Evolutionary conservation across 1,139 yeast genomes (phyloP).

Genomic region (Debaryomyces sp.): DNA sequence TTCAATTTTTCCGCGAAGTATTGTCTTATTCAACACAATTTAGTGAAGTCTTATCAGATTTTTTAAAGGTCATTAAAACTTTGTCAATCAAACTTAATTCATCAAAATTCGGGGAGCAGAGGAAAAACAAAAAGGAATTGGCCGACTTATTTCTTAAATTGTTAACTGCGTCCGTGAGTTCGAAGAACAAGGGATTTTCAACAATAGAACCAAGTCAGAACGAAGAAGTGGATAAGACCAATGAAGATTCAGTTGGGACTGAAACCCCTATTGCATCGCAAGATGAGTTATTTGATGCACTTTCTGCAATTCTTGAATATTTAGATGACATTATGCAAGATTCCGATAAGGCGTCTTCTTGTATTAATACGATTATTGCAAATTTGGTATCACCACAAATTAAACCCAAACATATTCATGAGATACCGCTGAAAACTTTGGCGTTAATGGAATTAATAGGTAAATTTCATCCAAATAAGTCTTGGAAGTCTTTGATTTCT

Average conservation of each 20-base stretch:
- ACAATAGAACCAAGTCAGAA: constrained; percentile 4
- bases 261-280: constrained; percentile 11
- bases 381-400: constrained; percentile 48
- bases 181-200: constrained; percentile 14
- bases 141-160: constrained; percentile 63
- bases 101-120: constrained; percentile 65
- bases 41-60: constrained; percentile 51
- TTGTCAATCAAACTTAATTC: constrained; percentile 58
- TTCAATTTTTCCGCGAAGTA: constrained; percentile 62
- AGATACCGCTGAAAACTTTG: constrained; percentile 36
- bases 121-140: constrained; percentile 63
- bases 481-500: constrained; percentile 54
- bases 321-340: constrained; percentile 52
- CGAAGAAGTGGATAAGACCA: constrained; percentile 14
- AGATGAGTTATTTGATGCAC: constrained; percentile 42
- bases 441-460: constrained; percentile 44
- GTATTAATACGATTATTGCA: constrained; percentile 47
- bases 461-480: constrained; percentile 36
- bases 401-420: constrained; percentile 39
- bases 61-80: constrained; percentile 52
- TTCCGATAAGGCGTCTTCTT: constrained; percentile 49
- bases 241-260: constrained; percentile 7
- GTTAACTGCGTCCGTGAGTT: constrained; percentile 36
- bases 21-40: constrained; percentile 51
- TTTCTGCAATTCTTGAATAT: constrained; percentile 40